Conservation (phyloP, 768 basidiomycete species). For the Tricholomella constricta region DNA sequence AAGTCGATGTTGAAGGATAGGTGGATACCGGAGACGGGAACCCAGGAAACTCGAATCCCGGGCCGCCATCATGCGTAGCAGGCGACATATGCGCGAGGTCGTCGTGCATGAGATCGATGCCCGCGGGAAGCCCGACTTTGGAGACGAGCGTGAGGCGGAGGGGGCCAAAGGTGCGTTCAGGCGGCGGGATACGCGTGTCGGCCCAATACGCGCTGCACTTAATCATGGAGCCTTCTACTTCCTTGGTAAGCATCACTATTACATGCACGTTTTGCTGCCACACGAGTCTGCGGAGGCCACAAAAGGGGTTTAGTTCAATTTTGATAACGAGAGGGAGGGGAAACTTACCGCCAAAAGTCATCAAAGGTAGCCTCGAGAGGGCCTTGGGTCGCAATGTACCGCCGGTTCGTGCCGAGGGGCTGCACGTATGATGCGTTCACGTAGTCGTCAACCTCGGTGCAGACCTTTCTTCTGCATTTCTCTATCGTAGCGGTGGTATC, state of each 20-base stretch:
- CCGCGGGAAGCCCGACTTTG: constrained; percentile 29
- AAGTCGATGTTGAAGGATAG: too few species aligned
- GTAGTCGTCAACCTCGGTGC: constrained; percentile 65
- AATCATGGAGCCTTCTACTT: constrained; percentile 82
- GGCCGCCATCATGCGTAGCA: neutral
- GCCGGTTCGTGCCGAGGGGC: constrained; percentile 75
- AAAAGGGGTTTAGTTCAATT: neutral
- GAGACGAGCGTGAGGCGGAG: constrained; percentile 56
- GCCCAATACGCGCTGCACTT: constrained; percentile 95
- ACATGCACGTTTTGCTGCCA: constrained; percentile 96
- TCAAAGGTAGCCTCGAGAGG: constrained; percentile 85
- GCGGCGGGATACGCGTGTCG: constrained; percentile 31
- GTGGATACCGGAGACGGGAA: too few species aligned
- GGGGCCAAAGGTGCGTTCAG: constrained; percentile 57
- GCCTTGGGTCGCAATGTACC: constrained; percentile 96
- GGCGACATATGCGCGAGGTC: neutral
- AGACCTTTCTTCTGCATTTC: neutral
- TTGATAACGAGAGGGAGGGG: neutral
- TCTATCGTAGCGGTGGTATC: neutral
- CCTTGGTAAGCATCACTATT: constrained; percentile 95
- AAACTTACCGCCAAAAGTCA: constrained; percentile 92
- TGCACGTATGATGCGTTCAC: constrained; percentile 95
- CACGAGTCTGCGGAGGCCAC: constrained; percentile 53
- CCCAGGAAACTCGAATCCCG: constrained; percentile 2
- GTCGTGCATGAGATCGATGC: constrained; percentile 15